phyloP scores from a whole-genome alignment of 202 grass and related monocot species.

The Alloteropsis angusta region DNA sequence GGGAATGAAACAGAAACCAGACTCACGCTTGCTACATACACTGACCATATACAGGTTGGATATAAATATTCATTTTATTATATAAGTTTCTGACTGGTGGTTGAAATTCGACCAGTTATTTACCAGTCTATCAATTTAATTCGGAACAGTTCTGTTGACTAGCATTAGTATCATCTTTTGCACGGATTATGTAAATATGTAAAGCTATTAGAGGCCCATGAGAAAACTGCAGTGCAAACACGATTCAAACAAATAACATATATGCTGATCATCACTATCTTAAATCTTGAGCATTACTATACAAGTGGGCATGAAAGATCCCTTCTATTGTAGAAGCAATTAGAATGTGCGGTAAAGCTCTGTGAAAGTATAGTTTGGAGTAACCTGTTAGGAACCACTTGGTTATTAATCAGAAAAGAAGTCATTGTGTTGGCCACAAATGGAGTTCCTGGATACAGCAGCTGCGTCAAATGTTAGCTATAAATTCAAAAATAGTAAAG shows the following conservation, averaged over 20 bases:
- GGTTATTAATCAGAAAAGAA: not conserved
- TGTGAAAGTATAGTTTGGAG: not conserved
- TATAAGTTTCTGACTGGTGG: not conserved
- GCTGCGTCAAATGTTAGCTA: not conserved
- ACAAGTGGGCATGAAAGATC: not conserved
- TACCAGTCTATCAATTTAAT: conserved; percentile 14
- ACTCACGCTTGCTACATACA: conserved; percentile 43
- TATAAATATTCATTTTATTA: conserved; percentile 9
- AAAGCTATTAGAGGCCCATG: not conserved
- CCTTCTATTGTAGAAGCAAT: not conserved
- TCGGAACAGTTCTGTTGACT: conserved; percentile 9
- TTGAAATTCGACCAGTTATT: not conserved
- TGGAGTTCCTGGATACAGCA: not conserved
- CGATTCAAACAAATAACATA: not conserved
- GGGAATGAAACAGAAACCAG: conserved; percentile 67
- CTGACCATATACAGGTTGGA: conserved; percentile 83
- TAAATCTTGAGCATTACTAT: not conserved
- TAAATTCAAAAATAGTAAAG: not conserved
- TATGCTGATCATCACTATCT: not conserved
- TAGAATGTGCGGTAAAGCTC: not conserved
- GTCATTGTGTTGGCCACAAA: not conserved
- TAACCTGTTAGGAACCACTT: not conserved
- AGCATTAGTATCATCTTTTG: not conserved
- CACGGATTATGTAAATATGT: not conserved
- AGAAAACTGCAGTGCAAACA: not conserved